A percentile compares a stretch with the other conserved stretches of the same genome.
phyloP scores from a whole-genome alignment of 129 eudicot genomes.

The Tanacetum coccineum region DNA sequence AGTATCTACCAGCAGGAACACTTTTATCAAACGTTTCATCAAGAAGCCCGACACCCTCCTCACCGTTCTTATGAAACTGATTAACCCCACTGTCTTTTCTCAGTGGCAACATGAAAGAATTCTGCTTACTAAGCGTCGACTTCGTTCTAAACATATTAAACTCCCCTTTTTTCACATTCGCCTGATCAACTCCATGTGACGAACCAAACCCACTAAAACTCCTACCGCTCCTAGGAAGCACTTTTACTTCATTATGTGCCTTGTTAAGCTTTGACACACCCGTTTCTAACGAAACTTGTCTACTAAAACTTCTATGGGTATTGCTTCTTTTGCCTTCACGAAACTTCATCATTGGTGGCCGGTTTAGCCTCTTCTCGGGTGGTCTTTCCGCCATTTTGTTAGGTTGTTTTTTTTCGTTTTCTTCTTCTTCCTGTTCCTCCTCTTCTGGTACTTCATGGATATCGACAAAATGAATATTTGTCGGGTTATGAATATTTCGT shows the following conservation, averaged over 20 bases:
- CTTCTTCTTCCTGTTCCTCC: constrained; percentile 48
- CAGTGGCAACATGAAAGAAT: constrained; percentile 58
- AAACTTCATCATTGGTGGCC: constrained; percentile 19
- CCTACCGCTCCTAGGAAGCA: constrained; percentile 67
- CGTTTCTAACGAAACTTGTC: constrained; percentile 74
- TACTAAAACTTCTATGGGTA: constrained; percentile 42
- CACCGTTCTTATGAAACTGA: constrained; percentile 32
- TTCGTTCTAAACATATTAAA: constrained; percentile 73
- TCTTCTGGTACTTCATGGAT: constrained; percentile 70
- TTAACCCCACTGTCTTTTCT: constrained; percentile 54
- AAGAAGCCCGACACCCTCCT: constrained; percentile 24
- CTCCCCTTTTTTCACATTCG: constrained; percentile 42
- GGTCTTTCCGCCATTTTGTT: constrained; percentile 18
- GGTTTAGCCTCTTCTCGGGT: constrained; percentile 30
- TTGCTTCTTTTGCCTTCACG: constrained; percentile 38
- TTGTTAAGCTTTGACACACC: constrained; percentile 71
- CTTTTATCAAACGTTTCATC: constrained; percentile 64
- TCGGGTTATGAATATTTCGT: constrained; percentile 30
- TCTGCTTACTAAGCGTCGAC: constrained; percentile 62
- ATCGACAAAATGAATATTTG: constrained; percentile 55
- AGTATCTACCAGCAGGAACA: constrained; percentile 98
- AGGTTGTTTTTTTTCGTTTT: constrained; percentile 6
- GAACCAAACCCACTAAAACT: constrained; percentile 77
- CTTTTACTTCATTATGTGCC: constrained; percentile 35
- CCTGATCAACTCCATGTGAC: constrained; percentile 29